Percentiles rank a stretch among this genome's conserved stretches.
Conservation (phyloP, 805 yeast species). For the Kluyveromyces lactis region DNA sequence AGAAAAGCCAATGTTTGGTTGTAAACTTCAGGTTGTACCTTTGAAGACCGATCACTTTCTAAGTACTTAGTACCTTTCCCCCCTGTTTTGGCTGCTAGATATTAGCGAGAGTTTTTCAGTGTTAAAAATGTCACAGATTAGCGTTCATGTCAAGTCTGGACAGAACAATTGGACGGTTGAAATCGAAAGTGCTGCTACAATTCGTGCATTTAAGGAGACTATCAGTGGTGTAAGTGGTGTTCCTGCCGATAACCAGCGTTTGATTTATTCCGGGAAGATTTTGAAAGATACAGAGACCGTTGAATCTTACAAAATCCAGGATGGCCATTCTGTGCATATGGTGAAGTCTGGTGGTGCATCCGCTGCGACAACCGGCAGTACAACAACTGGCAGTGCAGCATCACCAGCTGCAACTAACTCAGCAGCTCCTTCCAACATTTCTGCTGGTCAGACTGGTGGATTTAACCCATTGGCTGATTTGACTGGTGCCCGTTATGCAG, state of each 20-base stretch:
- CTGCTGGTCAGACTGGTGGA: conserved; percentile 76
- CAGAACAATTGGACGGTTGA: conserved; percentile 70
- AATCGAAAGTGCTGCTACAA: conserved; percentile 45
- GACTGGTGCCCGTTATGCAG: conserved; percentile 95
- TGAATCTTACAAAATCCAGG: conserved; percentile 68
- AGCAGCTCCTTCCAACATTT: conserved; percentile 60
- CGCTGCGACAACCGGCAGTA: conserved; percentile 18
- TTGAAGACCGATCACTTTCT: too few species aligned
- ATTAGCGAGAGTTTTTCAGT: too few species aligned
- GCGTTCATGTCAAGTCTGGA: conserved; percentile 40
- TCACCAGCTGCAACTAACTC: conserved; percentile 16
- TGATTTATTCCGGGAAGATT: conserved; percentile 91
- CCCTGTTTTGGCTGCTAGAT: too few species aligned
- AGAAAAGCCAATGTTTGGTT: too few species aligned
- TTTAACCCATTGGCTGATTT: conserved; percentile 86
- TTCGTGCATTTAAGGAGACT: conserved; percentile 59
- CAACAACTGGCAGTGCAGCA: conserved; percentile 14
- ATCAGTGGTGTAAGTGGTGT: conserved; percentile 55
- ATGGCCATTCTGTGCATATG: conserved; percentile 81
- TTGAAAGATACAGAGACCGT: conserved; percentile 76
- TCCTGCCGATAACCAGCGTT: conserved; percentile 73
- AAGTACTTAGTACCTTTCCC: too few species aligned
- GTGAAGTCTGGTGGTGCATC: conserved; percentile 66
- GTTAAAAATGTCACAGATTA: conserved; percentile 9
- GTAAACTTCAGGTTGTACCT: too few species aligned